Conservation (phyloP, 805 yeast genomes). For the Blastobotrys robertii region DNA sequence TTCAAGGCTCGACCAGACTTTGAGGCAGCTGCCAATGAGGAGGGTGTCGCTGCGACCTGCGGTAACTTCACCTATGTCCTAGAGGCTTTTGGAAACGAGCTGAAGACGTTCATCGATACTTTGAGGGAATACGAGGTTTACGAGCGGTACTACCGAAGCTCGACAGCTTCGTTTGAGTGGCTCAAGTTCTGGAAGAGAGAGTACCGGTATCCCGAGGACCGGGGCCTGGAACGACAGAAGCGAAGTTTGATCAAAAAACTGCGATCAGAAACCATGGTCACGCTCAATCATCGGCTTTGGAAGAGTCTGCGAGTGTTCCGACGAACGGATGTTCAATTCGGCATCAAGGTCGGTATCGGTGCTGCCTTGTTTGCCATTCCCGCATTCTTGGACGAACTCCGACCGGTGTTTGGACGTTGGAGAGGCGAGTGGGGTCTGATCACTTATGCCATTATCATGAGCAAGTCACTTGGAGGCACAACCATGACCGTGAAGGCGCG, state of each 20-base stretch:
- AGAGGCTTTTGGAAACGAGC: slow-evolving; percentile 51
- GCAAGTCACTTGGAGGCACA: slow-evolving; percentile 77
- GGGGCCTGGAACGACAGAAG: neutral
- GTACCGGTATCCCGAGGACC: neutral
- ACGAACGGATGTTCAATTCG: slow-evolving; percentile 65
- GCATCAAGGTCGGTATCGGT: slow-evolving; percentile 70
- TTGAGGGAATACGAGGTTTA: slow-evolving; percentile 33
- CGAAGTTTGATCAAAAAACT: neutral
- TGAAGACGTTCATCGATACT: slow-evolving; percentile 37
- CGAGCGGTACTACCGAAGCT: slow-evolving; percentile 9
- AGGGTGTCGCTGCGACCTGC: slow-evolving; percentile 76
- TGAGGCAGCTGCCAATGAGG: slow-evolving; percentile 44
- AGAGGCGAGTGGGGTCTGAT: slow-evolving; percentile 79
- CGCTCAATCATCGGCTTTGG: slow-evolving; percentile 26
- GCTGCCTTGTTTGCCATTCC: slow-evolving; percentile 55
- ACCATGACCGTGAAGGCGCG: slow-evolving; percentile 47
- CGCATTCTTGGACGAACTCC: slow-evolving; percentile 53
- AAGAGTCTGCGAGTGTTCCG: slow-evolving; percentile 39
- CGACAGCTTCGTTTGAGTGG: slow-evolving; percentile 38
- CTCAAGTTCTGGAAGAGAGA: slow-evolving; percentile 38
- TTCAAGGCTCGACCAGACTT: slow-evolving; percentile 33
- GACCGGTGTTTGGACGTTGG: slow-evolving; percentile 50
- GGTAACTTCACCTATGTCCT: slow-evolving; percentile 66
- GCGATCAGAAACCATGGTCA: neutral
- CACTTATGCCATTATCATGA: slow-evolving; percentile 77